These are phyloP conservation scores for Mucor plumbeus DNA, from an alignment of 371 early-diverging fungal genomes.

Conservation along the genomic window DNA sequence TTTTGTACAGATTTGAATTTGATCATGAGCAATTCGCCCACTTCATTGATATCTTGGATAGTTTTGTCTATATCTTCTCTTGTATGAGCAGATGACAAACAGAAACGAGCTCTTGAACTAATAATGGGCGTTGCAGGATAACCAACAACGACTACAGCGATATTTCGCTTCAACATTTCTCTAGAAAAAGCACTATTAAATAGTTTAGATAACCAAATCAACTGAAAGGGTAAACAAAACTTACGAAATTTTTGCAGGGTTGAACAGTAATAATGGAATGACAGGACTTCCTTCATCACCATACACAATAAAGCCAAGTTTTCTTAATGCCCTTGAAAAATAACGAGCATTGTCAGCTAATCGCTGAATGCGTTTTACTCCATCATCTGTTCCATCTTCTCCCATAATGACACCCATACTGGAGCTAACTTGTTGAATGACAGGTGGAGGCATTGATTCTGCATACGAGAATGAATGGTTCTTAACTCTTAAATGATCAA, in stretches of 20 bases:
- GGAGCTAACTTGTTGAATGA: conserved; percentile 93
- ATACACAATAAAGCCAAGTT: conserved; percentile 95
- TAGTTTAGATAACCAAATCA: background rate
- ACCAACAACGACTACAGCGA: conserved; percentile 99
- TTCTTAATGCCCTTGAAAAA: conserved; percentile 82
- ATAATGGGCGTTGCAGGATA: conserved; percentile 99
- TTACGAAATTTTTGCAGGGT: conserved; percentile 96
- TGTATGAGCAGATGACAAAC: conserved; percentile 95
- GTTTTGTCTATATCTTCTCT: conserved; percentile 89
- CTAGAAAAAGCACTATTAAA: conserved; percentile 86
- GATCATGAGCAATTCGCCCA: conserved; percentile 65
- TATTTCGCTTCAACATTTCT: conserved; percentile 86
- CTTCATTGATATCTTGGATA: conserved; percentile 60
- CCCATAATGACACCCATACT: conserved; percentile 81
- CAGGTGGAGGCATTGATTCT: conserved; percentile 93
- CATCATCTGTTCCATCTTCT: conserved; percentile 73
- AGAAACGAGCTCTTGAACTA: conserved; percentile 96
- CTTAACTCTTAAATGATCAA: conserved; percentile 84
- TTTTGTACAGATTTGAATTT: conserved; percentile 45
- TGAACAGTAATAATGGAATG: conserved; percentile 96
- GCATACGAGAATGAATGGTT: conserved; percentile 91
- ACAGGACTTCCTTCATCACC: conserved; percentile 96
- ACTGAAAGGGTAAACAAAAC: conserved; percentile 10
- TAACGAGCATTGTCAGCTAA: conserved; percentile 90
- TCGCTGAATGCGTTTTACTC: conserved; percentile 80